These are phyloP conservation scores for Glarea lozoyensis DNA, from an alignment of 495 filamentous ascomycete genomes.

Conservation along the genomic window DNA sequence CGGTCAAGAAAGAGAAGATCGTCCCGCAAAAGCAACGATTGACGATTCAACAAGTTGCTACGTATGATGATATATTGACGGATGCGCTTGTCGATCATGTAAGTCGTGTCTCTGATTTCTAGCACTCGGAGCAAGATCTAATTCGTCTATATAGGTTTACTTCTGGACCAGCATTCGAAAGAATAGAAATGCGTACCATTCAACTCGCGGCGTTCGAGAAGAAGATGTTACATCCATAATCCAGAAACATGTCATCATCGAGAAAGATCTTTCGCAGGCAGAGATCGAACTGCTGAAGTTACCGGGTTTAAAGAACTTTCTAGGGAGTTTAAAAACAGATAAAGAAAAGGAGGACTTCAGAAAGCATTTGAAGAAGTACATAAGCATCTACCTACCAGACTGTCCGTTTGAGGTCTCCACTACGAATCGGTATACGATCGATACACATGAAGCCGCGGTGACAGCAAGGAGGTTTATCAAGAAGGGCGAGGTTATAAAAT, in stretches of 20 bases:
- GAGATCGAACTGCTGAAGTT: conserved; percentile 64
- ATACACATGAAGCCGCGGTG: conserved; percentile 75
- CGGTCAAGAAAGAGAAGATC: conserved; percentile 5
- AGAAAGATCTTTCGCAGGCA: conserved; percentile 59
- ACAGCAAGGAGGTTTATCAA: conserved; percentile 72
- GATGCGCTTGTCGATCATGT: conserved; percentile 95
- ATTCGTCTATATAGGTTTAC: conserved; percentile 52
- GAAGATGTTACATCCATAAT: conserved; percentile 74
- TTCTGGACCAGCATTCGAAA: conserved; percentile 96
- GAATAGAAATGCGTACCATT: conserved; percentile 78
- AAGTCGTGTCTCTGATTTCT: conserved; percentile 28
- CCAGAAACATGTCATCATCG: conserved; percentile 64
- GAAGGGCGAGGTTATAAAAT: conserved; percentile 79
- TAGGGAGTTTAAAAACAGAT: conserved; percentile 53
- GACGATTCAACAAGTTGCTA: conserved; percentile 76
- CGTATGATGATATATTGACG: conserved; percentile 93
- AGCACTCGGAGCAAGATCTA: background rate
- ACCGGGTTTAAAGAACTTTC: conserved; percentile 63
- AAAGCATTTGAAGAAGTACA: conserved; percentile 80
- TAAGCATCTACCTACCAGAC: conserved; percentile 86
- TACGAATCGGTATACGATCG: conserved; percentile 93
- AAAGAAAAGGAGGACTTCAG: conserved; percentile 84
- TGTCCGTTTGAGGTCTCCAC: conserved; percentile 90
- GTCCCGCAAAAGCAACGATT: conserved; percentile 30
- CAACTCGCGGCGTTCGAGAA: conserved; percentile 71